A percentile compares a stretch with the other conserved stretches of the same genome.
Conservation (phyloP, 2,329 filamentous ascomycete genomes). For the Stenocarpella maydis region DNA sequence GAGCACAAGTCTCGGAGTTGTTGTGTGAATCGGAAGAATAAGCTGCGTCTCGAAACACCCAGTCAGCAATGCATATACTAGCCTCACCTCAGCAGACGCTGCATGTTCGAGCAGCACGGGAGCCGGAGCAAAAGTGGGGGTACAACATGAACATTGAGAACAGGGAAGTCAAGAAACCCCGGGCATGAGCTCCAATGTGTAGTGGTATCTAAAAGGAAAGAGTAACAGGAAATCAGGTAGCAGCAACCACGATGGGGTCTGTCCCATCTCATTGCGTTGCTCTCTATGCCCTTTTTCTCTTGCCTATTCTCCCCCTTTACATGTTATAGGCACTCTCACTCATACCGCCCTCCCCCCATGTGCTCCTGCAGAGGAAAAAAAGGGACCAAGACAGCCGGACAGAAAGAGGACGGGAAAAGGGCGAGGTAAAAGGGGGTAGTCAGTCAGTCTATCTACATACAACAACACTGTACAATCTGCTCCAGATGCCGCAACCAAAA, state of each 20-base stretch:
- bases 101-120: no score
- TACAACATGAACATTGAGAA: not conserved
- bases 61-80: not conserved
- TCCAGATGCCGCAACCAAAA: slow-evolving; percentile 1
- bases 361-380: not conserved
- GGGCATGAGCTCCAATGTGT: no score
- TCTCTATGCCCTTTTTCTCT: not conserved
- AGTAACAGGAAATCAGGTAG: not conserved
- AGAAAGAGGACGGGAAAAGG: not conserved
- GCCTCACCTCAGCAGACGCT: not conserved
- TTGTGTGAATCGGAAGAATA: not conserved
- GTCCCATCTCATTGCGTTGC: not conserved
- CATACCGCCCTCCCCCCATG: not conserved
- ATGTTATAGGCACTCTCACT: not conserved
- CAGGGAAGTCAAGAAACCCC: no score
- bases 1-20: not conserved
- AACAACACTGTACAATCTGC: slow-evolving; percentile 25
- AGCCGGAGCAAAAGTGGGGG: not conserved
- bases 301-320: not conserved
- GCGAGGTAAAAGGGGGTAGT: not conserved
- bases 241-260: not conserved
- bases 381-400: not conserved
- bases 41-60: not conserved
- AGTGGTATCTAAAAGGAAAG: slow-evolving; percentile 47
- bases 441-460: slow-evolving; percentile 17